Percentiles rank a stretch among this genome's conserved stretches.
Evolutionary conservation across 164 flowering plant species (phyloP).

Genomic region (grape (Vitis vinifera)): ASM3070453v1 NC_081805.1:10295001-10295500

Average conservation of each 20-base stretch:
- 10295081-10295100: too few species aligned
- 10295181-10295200: too few species aligned
- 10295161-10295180: too few species aligned
- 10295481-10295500: neutral
- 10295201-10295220: neutral
- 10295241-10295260: constrained; percentile 71
- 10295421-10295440: neutral
- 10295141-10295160: too few species aligned
- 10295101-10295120: too few species aligned
- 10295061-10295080: too few species aligned
- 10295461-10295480: neutral
- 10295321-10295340: constrained; percentile 49
- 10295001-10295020: too few species aligned
- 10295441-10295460: too few species aligned
- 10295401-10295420: neutral
- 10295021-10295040: too few species aligned
- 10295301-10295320: constrained; percentile 68
- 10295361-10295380: constrained; percentile 53
- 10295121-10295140: too few species aligned
- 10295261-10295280: constrained; percentile 70
- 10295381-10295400: constrained; percentile 37
- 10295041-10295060: too few species aligned
- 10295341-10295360: constrained; percentile 77
- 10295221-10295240: neutral
- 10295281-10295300: constrained; percentile 64